Percentiles rank a stretch among this genome's conserved stretches.
These are phyloP conservation scores for Tolypocladium paradoxum DNA, from an alignment of 2,329 filamentous ascomycete genomes.

Conservation along the genomic window DNA sequence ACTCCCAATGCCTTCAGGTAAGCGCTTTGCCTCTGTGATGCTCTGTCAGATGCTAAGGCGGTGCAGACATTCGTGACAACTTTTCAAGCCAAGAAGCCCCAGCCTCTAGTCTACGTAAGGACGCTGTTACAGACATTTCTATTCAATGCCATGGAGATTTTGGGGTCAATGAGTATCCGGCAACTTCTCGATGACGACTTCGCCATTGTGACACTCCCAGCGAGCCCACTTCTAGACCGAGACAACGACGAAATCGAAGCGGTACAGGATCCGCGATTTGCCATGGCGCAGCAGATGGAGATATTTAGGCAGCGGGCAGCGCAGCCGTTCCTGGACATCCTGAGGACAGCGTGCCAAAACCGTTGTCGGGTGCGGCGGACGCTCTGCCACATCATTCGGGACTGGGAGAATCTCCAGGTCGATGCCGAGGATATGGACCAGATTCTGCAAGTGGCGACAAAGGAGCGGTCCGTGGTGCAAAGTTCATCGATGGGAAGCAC, in stretches of 20 bases:
- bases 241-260: conserved; percentile 67
- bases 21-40: conserved; percentile 11
- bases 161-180: conserved; percentile 58
- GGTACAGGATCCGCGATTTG: conserved; percentile 61
- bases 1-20: conserved; percentile 61
- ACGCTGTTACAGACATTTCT: conserved; percentile 68
- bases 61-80: conserved; percentile 58
- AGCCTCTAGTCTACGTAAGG: conserved; percentile 75
- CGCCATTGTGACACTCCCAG: conserved; percentile 63
- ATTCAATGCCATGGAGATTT: conserved; percentile 59
- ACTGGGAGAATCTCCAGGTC: conserved; percentile 75
- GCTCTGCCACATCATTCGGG: conserved; percentile 71
- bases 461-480: conserved; percentile 48
- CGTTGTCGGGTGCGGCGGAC: conserved; percentile 79
- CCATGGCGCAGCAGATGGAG: conserved; percentile 66
- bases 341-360: conserved; percentile 81
- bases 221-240: conserved; percentile 58
- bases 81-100: conserved; percentile 69
- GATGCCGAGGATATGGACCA: conserved; percentile 72
- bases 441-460: conserved; percentile 48
- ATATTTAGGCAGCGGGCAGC: conserved; percentile 48
- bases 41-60: background rate
- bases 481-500: conserved; percentile 21
- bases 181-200: conserved; percentile 75
- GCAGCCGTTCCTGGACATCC: conserved; percentile 71